Evolutionary conservation across 805 yeast genomes (phyloP), one percentile per base, ranked within the genome.

Genomic region (Saccharomycodes ludwigii): DNA sequence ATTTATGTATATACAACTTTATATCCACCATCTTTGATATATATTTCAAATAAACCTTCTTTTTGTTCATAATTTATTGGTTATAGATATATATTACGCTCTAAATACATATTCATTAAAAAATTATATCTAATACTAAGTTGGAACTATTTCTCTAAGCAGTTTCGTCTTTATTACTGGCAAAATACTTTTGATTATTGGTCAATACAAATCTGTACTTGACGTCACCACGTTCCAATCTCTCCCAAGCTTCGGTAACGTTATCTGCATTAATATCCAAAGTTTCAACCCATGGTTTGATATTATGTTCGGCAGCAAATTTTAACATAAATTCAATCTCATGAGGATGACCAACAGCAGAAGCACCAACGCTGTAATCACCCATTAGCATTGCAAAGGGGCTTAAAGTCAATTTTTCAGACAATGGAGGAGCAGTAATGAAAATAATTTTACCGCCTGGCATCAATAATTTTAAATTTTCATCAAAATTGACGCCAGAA

Each of bases 161-260:
- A n/a, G n/a, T n/a, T n/a, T n/a, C n/a, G n/a, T n/a, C 22, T n/a
- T n/a, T n/a, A n/a, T n/a, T n/a, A n/a, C n/a, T n/a, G n/a, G n/a
- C n/a, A 27, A 45, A 45, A 31, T 37, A 40, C 25, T 68, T 60
- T 41, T 65, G 70, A 40, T 53, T 68, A 23, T 64, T 66, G 21
- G 68, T 64, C 38, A 70, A 59, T 15, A 68, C 71, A 42, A 66
- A 67, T 58, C 76, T 64, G 46, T 66, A 71, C 40, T 64, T 64
- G 15, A 66, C 69, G 40, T 70, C 72, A 44, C 72, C 72, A 7
- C 55, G 42, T 18, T 54, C 56, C 52, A 66, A 58, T 52, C 70
- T 65, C 30, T 59, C 54, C 56, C 68, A 66, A 1, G 66, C 74
- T 21, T 49, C 46, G 10, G 54, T 44, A 26, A 66, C 65, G 40